Base-by-base conservation (phyloP, 2,329 filamentous ascomycete genomes). In the Penicillium sp. region DNA sequence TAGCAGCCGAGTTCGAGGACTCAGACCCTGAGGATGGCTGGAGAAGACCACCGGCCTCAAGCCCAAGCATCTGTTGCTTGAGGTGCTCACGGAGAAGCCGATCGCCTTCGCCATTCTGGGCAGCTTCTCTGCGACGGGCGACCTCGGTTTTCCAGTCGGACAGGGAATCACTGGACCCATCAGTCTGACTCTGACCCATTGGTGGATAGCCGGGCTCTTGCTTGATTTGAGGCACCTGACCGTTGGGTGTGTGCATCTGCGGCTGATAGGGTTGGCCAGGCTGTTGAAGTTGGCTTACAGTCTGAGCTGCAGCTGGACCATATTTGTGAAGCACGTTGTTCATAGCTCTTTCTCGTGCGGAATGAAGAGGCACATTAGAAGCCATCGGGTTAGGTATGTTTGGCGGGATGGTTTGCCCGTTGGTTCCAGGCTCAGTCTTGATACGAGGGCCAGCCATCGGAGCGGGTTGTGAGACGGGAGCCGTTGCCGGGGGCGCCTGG, bases 151-250 rank as follows among this genome's bases (percentile, higher is more conserved):
- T 76, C 77, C 78, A 81, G 42, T 84, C 79, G 5, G 83, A 83
- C 37, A 84, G 73, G 3, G 82, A 81, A 52, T 81, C 88, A 44
- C 74, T 79, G 28, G 89, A 77, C 47, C 92, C 93, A 68, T 97
- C 93, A 13, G 88, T 88, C 71, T 97, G 90, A 21, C 86, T 75
- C 44, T 78, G 78, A 45, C 74, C 71, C 48, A 81, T 64, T 13
- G 75, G 75, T 23, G 75, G 71, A 56, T 72, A 72, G 10, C 68
- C 63, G 19, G 70, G 67, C 48, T 71, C 70, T 48, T 72, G 72
- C 48, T 75, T 77, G 40, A 78, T 72, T 36, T 76, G 75, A 39
- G 76, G 77, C 37, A 72, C 60, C 40, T 76, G 73, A 68, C 68
- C 64, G 67, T 69, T 74, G 24, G 55, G 28, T 11, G 54, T 42